Base-by-base conservation (phyloP, 2,329 filamentous ascomycete species). In the Alternaria postmessia region DNA sequence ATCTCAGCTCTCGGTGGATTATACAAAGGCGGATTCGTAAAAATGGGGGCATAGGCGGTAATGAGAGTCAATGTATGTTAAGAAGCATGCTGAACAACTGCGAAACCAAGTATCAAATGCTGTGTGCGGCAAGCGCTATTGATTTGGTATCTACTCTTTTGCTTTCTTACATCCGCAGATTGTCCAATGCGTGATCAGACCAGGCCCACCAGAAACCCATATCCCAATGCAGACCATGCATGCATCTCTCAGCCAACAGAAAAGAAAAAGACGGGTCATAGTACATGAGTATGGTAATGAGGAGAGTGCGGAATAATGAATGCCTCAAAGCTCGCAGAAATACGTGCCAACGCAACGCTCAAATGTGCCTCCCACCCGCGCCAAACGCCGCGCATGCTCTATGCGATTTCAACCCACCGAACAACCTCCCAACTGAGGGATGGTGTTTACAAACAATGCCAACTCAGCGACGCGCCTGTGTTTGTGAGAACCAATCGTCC, bases 401-500 rank as follows among this genome's bases (percentile, higher is more conserved):
- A 42, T 42, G 49, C 39, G 20, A 22, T 16, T 34, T 28, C 52
- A 7, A 39, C 8, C 22, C 53, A 41, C 9, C 34, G 8, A 39
- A 6, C 22, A 55, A 44, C n/a, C 39, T 32, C 3, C 32, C 39
- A 9, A 22, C 14, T 24, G 41, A 39, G 24, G 38, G 32, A 28
- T 16, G 49, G 18, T 48, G 48, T 58, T 7, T 42, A 54, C 32
- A 39, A 32, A 39, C n/a, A 7, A 36, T 34, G 16, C 32, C 22
- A n/a, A 22, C n/a, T 42, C 43, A 59, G n/a, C 30, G 57, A 28
- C 39, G 57, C 16, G 57, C 44, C 6, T 59, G 52, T 14, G 57
- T 59, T 22, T 62, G 55, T 7, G 51, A 58, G 20, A 54, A 59
- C 59, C 59, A 59, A 16, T 59, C 55, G 11, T 59, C 55, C 38